Evolutionary conservation across 2,329 filamentous ascomycete species (phyloP).

Genomic region (Pseudogymnoascus sp.): DNA sequence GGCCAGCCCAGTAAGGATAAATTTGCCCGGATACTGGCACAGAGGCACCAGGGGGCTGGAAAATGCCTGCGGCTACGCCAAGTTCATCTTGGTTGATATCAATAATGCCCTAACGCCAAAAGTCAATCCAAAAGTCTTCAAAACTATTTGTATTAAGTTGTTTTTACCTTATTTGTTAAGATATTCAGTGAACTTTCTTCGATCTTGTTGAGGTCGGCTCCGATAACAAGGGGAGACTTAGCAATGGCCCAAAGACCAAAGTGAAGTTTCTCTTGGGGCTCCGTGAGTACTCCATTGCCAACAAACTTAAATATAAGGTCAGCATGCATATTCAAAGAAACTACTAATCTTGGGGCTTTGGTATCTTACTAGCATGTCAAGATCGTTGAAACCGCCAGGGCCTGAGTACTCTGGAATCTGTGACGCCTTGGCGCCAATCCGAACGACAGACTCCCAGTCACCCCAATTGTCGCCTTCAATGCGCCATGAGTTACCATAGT

Average conservation of each 20-base stretch:
- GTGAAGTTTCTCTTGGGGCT: constrained; percentile 34
- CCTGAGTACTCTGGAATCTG: constrained; percentile 32
- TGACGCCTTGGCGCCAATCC: constrained; percentile 36
- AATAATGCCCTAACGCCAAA: neutral
- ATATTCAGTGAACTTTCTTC: neutral
- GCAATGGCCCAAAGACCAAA: constrained; percentile 36
- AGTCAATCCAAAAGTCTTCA: neutral
- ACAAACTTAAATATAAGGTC: constrained; percentile 17
- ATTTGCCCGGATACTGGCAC: constrained; percentile 36
- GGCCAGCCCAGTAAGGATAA: constrained; percentile 37
- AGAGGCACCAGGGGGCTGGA: constrained; percentile 27
- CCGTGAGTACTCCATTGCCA: constrained; percentile 32
- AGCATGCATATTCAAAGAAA: neutral
- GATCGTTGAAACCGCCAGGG: constrained; percentile 35
- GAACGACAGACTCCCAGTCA: constrained; percentile 31
- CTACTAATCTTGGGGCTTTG: neutral
- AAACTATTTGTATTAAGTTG: neutral
- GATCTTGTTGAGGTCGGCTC: constrained; percentile 8
- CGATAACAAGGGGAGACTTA: constrained; percentile 28
- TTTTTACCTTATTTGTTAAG: neutral
- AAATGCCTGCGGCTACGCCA: constrained; percentile 34
- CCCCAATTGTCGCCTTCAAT: constrained; percentile 37
- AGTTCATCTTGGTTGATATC: constrained; percentile 23
- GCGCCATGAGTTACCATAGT: constrained; percentile 33
- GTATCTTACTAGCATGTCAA: constrained; percentile 34